Conservation (phyloP, 2,329 filamentous ascomycete genomes). For the Trichoderma sp. region DNA sequence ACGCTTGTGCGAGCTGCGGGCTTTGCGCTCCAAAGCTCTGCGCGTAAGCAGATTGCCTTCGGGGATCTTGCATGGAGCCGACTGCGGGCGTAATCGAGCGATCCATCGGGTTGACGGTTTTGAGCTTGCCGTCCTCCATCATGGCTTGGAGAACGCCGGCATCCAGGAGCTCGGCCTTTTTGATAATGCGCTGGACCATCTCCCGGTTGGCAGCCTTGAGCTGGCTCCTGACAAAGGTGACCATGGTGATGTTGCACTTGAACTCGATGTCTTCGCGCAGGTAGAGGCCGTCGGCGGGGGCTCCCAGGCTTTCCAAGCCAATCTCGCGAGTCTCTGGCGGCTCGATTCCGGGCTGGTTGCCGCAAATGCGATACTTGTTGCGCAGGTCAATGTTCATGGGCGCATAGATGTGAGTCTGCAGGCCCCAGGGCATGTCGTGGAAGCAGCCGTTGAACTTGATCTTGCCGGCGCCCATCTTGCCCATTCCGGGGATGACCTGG, state of each 20-base stretch:
- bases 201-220: slow-evolving; percentile 68
- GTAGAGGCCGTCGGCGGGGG: slow-evolving; percentile 67
- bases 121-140: slow-evolving; percentile 67
- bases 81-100: slow-evolving; percentile 42
- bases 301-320: slow-evolving; percentile 60
- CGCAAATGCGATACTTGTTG: slow-evolving; percentile 69
- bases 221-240: slow-evolving; percentile 68
- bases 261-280: slow-evolving; percentile 73
- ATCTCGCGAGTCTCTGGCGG: slow-evolving; percentile 64
- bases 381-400: slow-evolving; percentile 69
- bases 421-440: slow-evolving; percentile 71
- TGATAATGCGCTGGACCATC: slow-evolving; percentile 70
- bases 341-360: slow-evolving; percentile 69
- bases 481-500: slow-evolving; percentile 68
- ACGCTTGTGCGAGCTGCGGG: slow-evolving; percentile 1
- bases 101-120: slow-evolving; percentile 61
- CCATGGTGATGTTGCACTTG: slow-evolving; percentile 67
- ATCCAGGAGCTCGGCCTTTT: slow-evolving; percentile 72
- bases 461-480: slow-evolving; percentile 65
- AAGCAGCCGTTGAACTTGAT: slow-evolving; percentile 74
- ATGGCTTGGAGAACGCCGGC: slow-evolving; percentile 67
- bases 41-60: background rate
- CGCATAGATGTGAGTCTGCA: slow-evolving; percentile 73
- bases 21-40: background rate
- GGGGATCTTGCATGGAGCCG: slow-evolving; percentile 31